Evolutionary conservation across 2,329 filamentous ascomycete species (phyloP).

Genomic region (Xylaria sp.): DNA sequence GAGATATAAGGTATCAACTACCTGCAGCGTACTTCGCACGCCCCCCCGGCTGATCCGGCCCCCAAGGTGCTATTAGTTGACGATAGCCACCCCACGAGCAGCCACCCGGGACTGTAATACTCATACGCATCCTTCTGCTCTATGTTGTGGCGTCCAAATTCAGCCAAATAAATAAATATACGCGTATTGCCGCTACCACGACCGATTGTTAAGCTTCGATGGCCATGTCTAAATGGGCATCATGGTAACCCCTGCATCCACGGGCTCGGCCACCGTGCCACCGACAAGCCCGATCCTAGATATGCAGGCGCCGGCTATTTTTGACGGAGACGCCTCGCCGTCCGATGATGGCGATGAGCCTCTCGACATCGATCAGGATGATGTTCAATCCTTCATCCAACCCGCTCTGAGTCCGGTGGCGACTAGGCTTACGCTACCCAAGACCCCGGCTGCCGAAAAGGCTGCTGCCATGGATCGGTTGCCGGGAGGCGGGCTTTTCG

Average conservation of each 20-base stretch:
- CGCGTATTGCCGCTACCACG: slow-evolving; percentile 23
- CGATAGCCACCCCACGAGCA: background rate
- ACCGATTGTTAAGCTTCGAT: slow-evolving; percentile 27
- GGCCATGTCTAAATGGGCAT: slow-evolving; percentile 35
- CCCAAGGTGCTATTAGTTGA: slow-evolving; percentile 2
- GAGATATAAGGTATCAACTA: background rate
- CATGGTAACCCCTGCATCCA: slow-evolving; percentile 37
- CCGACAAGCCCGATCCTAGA: slow-evolving; percentile 33
- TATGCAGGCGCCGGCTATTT: slow-evolving; percentile 38
- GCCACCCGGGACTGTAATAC: slow-evolving; percentile 3
- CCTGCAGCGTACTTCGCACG: background rate
- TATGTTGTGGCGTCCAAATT: slow-evolving; percentile 32
- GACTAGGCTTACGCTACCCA: slow-evolving; percentile 64
- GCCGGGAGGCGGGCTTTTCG: slow-evolving; percentile 53
- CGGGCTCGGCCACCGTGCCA: slow-evolving; percentile 21
- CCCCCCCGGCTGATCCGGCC: slow-evolving; percentile 30
- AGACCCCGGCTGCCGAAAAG: slow-evolving; percentile 68
- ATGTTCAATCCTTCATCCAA: slow-evolving; percentile 69
- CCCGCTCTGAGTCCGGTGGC: slow-evolving; percentile 68
- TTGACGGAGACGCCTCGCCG: slow-evolving; percentile 43
- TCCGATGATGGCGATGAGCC: slow-evolving; percentile 52
- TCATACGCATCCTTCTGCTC: slow-evolving; percentile 12
- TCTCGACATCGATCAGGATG: slow-evolving; percentile 62
- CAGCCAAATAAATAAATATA: slow-evolving; percentile 5
- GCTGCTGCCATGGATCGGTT: slow-evolving; percentile 63